Percentiles rank a stretch among this genome's conserved stretches.
Conservation (phyloP, 768 basidiomycete species). For the Harrya chromipes region DNA sequence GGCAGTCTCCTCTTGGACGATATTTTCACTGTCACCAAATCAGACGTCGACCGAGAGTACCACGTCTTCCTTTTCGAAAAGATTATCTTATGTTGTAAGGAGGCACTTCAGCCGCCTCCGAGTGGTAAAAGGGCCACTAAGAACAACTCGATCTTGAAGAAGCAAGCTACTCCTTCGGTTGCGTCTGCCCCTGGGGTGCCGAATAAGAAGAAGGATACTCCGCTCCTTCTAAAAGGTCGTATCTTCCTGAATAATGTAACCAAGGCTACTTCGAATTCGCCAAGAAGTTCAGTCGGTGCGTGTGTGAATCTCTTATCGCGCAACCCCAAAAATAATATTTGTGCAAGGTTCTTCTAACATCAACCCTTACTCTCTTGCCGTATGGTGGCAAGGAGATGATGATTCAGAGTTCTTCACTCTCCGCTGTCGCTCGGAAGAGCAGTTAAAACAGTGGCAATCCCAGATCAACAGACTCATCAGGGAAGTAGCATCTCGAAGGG, state of each 20-base stretch:
- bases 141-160: conserved; percentile 87
- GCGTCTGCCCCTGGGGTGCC: conserved; percentile 51
- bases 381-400: conserved; percentile 95
- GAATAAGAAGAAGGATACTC: conserved; percentile 71
- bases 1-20: conserved; percentile 94
- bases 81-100: conserved; percentile 99
- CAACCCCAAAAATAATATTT: neutral
- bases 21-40: conserved; percentile 93
- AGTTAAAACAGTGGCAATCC: conserved; percentile 88
- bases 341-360: conserved; percentile 44
- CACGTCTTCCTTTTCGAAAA: conserved; percentile 99
- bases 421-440: conserved; percentile 89
- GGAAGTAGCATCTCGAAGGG: conserved; percentile 66
- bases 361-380: conserved; percentile 75
- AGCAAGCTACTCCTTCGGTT: conserved; percentile 53
- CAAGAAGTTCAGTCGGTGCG: conserved; percentile 61
- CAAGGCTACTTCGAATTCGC: conserved; percentile 60
- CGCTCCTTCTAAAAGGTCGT: conserved; percentile 88
- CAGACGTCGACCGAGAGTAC: conserved; percentile 95
- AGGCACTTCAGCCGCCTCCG: conserved; percentile 58
- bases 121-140: conserved; percentile 72
- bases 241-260: conserved; percentile 98
- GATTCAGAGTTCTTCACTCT: conserved; percentile 93
- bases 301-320: conserved; percentile 16
- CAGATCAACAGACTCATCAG: conserved; percentile 86